phyloP scores from a whole-genome alignment of 2,329 filamentous ascomycete species.

The Alternaria triticina region DNA sequence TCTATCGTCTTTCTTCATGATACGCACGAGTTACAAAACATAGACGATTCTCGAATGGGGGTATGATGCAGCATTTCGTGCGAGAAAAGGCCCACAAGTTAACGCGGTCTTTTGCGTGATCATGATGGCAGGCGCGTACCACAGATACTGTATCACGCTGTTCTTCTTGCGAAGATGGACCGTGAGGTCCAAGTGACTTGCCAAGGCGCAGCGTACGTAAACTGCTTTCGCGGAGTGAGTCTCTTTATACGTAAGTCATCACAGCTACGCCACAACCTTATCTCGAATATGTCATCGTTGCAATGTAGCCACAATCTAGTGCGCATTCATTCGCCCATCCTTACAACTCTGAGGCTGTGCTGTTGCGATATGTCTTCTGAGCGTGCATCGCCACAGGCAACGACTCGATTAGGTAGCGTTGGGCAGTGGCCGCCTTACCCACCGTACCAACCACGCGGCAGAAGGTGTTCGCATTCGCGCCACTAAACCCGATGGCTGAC shows the following conservation, averaged over 20 bases:
- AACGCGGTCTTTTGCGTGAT: neutral
- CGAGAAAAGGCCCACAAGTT: neutral
- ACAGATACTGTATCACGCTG: neutral
- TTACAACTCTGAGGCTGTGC: slow-evolving; percentile 2
- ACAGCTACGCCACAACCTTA: neutral
- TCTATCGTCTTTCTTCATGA: neutral
- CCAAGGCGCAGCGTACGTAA: neutral
- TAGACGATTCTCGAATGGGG: neutral
- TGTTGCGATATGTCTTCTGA: neutral
- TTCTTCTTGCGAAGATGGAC: neutral
- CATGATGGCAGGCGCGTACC: neutral
- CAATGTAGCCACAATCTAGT: neutral
- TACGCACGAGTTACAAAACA: neutral
- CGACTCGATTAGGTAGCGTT: neutral
- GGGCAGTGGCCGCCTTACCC: neutral
- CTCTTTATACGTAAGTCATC: neutral
- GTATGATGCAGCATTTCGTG: neutral
- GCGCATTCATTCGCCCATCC: neutral
- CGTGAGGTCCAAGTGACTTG: neutral
- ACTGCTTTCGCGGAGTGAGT: neutral
- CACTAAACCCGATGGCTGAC: neutral
- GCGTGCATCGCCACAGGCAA: slow-evolving; percentile 8
- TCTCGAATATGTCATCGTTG: neutral
- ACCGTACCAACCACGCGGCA: slow-evolving; percentile 2
- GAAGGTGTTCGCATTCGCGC: neutral